Base-by-base conservation (phyloP, 768 basidiomycete species). In the Suillus tomentosus region DNA sequence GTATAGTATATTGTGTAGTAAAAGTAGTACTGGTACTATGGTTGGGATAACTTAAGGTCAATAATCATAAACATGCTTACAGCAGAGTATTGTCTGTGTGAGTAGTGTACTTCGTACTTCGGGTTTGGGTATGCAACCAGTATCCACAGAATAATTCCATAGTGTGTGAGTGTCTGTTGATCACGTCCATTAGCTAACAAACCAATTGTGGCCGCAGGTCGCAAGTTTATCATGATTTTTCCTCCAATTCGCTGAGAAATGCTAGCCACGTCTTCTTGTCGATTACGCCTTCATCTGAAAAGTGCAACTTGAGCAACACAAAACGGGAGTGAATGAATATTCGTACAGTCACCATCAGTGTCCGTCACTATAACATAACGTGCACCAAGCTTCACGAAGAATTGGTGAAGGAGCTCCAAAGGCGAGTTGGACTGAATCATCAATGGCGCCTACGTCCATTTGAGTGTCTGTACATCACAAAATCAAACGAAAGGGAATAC, bases 251-350 rank as follows among this genome's bases (percentile, higher is more conserved):
- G 59, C 81, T 86, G 43, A 98, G 79, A 78, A 96, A 96, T 8
- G 85, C 89, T 34, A 99, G 84, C 95, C 95, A 99, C 0, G 85
- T 86, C 78, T 96, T 96, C 82, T 98, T 98, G 74, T 95, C 90
- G 62, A 99, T 91, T 11, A 96, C 82, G 9, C 97, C 97, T 70
- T 91, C 87, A 71, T 95, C 93, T 94, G 70, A 34, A 48, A 34
- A 37, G 36, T 42, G 57, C 40, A 58, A 40, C 40, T 27, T 58
- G 3, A 58, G 57, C 10, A 11, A 22, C 64, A 13, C 31, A 61
- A 57, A 31, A 54, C 17, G 39, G 51, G 43, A 60, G 39, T 73
- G 13, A 60, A 76, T 27, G 27, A 58, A 42, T 27, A 58, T 58
- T 13, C 89, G 72, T 72, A 94, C 93, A 99, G 53, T 87, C 77